Evolutionary conservation across 129 eudicot genomes (phyloP), one percentile per base, ranked within the genome.

Genomic region (Calendula officinalis): DNA sequence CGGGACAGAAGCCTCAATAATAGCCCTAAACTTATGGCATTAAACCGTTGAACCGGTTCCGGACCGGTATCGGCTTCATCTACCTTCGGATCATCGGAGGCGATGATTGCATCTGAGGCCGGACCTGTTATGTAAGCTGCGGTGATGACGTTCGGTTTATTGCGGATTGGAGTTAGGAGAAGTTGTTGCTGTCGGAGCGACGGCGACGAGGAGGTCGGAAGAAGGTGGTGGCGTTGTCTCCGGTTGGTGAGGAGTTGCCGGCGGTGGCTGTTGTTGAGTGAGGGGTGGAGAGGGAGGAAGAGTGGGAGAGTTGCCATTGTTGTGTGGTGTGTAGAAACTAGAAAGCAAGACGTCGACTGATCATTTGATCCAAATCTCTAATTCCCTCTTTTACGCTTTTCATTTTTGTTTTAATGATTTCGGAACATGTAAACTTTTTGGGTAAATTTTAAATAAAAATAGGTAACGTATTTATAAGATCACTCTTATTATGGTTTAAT

Each of bases 111-210:
- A 67, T 88, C 98, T 35, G 88, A 85, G 43, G 91, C 96, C 6
- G 96, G 96, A 42, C 96, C 94, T 1, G 86, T 63, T 5, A 87
- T 77, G 58, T 87, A 82, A 48, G 94, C 95, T 13, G 73, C 64
- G 42, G 74, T 14, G 64, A 32, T 56, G 40, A 70, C 15, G 40
- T 6, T 50, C 8, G 81, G 44, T 40, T 41, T 60, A 13, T 7
- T n/a, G 4, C 59, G 54, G 35, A 9, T 30, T n/a, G 12, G 66
- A 56, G 59, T 35, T 30, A 17, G 56, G 22, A 35, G 54, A 41
- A 62, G 45, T 53, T 44, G 62, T 43, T 22, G 76, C 13, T 40
- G 79, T 10, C 60, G 74, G 58, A 32, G 65, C 8, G 17, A 64
- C 40, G 67, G 72, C 32, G 60, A 75, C 2, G 48, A 62, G 40